These are phyloP conservation scores for Amoeboaphelidium protococcarum DNA, from an alignment of 371 early-diverging fungal genomes.

Conservation along the genomic window DNA sequence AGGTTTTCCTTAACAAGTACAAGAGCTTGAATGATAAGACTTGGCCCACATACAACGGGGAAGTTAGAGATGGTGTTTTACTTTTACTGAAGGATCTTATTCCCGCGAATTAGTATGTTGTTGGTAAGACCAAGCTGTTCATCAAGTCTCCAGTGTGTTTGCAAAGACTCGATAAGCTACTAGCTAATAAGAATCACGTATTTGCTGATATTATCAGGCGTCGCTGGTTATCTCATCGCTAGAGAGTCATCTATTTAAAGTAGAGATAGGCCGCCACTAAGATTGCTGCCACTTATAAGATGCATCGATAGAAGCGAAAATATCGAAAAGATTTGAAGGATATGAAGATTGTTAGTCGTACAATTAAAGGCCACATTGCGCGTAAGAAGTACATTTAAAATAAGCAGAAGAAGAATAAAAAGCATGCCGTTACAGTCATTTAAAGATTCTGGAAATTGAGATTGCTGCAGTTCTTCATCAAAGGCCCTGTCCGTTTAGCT, in stretches of 20 bases:
- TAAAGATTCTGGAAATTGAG: neutral
- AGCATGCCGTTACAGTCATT: neutral
- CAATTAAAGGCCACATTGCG: neutral
- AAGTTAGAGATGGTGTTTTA: neutral
- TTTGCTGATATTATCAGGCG: neutral
- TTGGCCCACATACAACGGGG: neutral
- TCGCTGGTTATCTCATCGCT: neutral
- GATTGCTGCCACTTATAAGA: neutral
- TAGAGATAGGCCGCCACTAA: neutral
- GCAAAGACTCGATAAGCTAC: neutral
- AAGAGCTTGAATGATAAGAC: neutral
- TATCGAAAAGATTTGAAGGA: neutral
- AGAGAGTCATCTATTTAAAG: neutral
- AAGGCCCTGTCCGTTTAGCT: neutral
- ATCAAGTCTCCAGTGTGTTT: neutral
- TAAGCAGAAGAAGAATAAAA: neutral
- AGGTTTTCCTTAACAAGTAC: constrained; percentile 9
- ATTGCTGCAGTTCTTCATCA: neutral
- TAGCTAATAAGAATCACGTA: neutral
- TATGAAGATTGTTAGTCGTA: neutral
- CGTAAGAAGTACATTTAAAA: neutral
- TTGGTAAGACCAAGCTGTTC: neutral
- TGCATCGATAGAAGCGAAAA: neutral
- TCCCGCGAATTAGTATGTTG: neutral
- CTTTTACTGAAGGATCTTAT: neutral